Base-by-base conservation (phyloP, 495 filamentous ascomycete species). In the Lophium mytilinum region DNA sequence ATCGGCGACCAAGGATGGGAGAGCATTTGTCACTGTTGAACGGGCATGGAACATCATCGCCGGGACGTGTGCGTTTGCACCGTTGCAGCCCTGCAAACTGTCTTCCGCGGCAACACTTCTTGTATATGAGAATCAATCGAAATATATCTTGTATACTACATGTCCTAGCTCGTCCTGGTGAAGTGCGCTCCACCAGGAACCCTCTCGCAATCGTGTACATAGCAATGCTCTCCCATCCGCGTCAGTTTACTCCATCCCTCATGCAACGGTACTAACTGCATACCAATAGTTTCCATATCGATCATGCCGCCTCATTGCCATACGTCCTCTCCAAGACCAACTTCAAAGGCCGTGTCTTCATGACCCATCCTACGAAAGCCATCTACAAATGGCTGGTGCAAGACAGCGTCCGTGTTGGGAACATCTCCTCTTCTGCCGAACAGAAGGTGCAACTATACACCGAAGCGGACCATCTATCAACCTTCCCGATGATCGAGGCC, bases 351-450 rank as follows among this genome's bases (percentile, higher is more conserved):
- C 83, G 91, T 30, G 90, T 96, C 55, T 96, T 96, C 75, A 98
- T 96, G 92, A 98, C 93, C 24, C 93, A 97, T 74, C 88, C 93
- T 5, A 98, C 93, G 21, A 96, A 96, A 72, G 93, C 93, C 57
- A 98, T 98, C 72, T 98, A 98, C 79, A 97, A 96, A 76, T 96
- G 92, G 90, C 79, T 98, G 36, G 95, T 97, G 51, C 90, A 95
- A 69, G 93, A 98, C 73, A 90, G 87, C 67, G 87, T 98, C 30
- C 84, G 93, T 57, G 90, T 98, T 36, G 83, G 85, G 65, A 85
- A 89, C 68, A 89, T 87, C 0, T 85, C 88, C 0, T 81, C 79
- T 14, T 82, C 80, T 14, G 86, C 88, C 1, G 85, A 88, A 58
- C 81, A 86, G 56, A 82, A 82, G 9, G 82, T 87, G 0, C 84